Percentiles rank a stretch among this genome's conserved stretches.
phyloP scores from a whole-genome alignment of 495 filamentous ascomycete genomes.

The Hypoxylon intermedium region DNA sequence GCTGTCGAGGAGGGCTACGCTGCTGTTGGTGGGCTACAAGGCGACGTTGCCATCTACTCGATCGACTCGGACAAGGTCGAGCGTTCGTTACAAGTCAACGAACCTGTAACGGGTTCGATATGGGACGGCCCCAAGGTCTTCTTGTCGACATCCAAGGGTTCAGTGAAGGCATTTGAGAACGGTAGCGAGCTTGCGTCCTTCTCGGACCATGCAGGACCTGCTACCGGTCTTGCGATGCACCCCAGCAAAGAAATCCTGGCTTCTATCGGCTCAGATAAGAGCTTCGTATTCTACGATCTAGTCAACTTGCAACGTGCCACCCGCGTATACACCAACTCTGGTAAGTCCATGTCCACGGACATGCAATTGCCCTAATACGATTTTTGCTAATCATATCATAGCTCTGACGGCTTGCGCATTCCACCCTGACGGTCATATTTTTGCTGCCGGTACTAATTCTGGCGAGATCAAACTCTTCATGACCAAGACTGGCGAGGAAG shows the following conservation, averaged over 20 bases:
- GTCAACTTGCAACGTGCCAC: constrained; percentile 67
- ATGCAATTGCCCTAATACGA: not conserved
- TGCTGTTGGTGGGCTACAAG: constrained; percentile 81
- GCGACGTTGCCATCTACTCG: constrained; percentile 80
- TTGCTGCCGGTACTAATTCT: constrained; percentile 77
- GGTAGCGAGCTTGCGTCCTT: constrained; percentile 71
- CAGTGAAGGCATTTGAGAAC: constrained; percentile 77
- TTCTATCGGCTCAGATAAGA: constrained; percentile 90
- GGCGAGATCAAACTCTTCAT: constrained; percentile 88
- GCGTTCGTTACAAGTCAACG: constrained; percentile 68
- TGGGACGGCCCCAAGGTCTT: constrained; percentile 78
- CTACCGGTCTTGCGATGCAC: constrained; percentile 79
- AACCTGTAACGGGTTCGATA: constrained; percentile 76
- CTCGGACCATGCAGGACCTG: constrained; percentile 78
- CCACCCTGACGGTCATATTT: constrained; percentile 95
- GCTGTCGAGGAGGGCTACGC: constrained; percentile 75
- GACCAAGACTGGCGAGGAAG: constrained; percentile 72
- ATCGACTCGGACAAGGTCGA: constrained; percentile 72
- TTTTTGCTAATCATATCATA: constrained; percentile 54
- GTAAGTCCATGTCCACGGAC: constrained; percentile 61
- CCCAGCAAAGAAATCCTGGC: constrained; percentile 84
- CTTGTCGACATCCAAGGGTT: constrained; percentile 75
- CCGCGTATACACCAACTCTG: constrained; percentile 80
- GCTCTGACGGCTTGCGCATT: constrained; percentile 81
- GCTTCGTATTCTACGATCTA: constrained; percentile 89